A percentile compares a stretch with the other conserved stretches of the same genome.
Evolutionary conservation across 2,329 filamentous ascomycete species (phyloP).

Genomic region (Macrophomina phaseolina): DNA sequence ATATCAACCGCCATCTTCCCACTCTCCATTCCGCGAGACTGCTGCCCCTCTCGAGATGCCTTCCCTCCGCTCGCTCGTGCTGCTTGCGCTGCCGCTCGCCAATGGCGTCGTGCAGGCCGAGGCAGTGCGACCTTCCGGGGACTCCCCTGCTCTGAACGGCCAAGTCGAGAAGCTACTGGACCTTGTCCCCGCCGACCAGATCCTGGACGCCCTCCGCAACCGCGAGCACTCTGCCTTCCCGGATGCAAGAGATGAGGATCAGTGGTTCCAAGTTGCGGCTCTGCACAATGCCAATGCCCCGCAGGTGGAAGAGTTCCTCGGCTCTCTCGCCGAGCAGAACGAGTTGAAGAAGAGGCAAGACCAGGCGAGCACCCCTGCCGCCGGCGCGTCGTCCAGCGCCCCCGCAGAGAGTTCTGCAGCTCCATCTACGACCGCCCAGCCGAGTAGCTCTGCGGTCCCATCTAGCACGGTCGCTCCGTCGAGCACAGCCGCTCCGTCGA

Average conservation of each 20-base stretch:
- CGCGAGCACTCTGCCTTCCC: conserved; percentile 68
- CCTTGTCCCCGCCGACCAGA: conserved; percentile 58
- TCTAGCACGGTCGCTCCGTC: conserved; percentile 27
- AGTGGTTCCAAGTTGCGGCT: conserved; percentile 67
- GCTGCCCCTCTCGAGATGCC: conserved; percentile 15
- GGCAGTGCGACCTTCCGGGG: conserved; percentile 31
- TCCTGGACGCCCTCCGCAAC: conserved; percentile 71
- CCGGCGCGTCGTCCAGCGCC: conserved; percentile 15
- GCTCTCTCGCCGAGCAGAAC: conserved; percentile 64
- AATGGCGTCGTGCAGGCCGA: conserved; percentile 35
- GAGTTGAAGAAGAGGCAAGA: conserved; percentile 51
- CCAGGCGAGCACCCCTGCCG: conserved; percentile 33
- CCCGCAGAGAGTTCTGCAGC: conserved; percentile 15
- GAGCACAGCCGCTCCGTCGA: conserved; percentile 21
- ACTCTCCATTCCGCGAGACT: neutral
- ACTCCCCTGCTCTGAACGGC: conserved; percentile 40
- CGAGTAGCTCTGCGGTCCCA: conserved; percentile 16
- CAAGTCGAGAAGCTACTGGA: conserved; percentile 60
- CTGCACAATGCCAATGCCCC: conserved; percentile 66
- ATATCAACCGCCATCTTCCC: conserved; percentile 4
- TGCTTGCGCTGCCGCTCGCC: conserved; percentile 42
- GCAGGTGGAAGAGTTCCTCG: conserved; percentile 55
- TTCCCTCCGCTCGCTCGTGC: conserved; percentile 37
- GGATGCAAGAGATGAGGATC: conserved; percentile 68
- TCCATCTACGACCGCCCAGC: conserved; percentile 25